Evolutionary conservation across 768 basidiomycete genomes (phyloP), one percentile per base, ranked within the genome.

Genomic region (Rhodotorula diobovata): DNA sequence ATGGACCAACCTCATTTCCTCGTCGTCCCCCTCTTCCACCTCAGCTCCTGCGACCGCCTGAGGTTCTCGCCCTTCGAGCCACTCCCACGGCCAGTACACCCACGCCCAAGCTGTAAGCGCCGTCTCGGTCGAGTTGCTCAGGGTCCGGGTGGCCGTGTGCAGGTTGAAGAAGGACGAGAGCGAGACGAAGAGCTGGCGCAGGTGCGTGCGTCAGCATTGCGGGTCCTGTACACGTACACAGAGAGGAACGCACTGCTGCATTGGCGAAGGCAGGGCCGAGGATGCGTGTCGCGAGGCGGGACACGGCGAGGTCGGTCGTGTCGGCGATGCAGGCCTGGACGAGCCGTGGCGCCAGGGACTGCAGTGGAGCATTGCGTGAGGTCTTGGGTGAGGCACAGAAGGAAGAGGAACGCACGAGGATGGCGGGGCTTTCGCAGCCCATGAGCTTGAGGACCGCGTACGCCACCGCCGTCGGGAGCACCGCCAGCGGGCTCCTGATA

Each of bases 101-200:
- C 95, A 84, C 2, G 93, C 94, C 53, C 89, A 80, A 0, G 87
- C 87, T 0, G 90, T 89, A 54, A 98, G 81, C 0, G 91, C 87
- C 0, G 93, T 93, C 78, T 99, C 96, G 37, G 94, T 81, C 21
- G 93, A 94, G 79, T 97, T 99, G 41, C 92, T 94, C 63, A 98
- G 82, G 1, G 93, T 90, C 46, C 96, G 86, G 8, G 93, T 89
- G 35, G 96, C 82, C 2, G 90, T 85, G 63, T 94, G 83, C 0
- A 86, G 86, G 80, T 98, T 86, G 82, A 97, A 98, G 78, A 95
- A 86, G 10, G 91, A 94, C 2, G 88, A 86, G 61, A 95, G 92
- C 91, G 48, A 98, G 54, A n/a, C 75, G 61, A 76, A 46, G 12
- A 75, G 56, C 54, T 68, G 30, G n/a, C n/a, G n/a, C 55, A 43